Evolutionary conservation across 805 yeast genomes (phyloP).

Genomic region (Scheffersomyces spartinae): DNA sequence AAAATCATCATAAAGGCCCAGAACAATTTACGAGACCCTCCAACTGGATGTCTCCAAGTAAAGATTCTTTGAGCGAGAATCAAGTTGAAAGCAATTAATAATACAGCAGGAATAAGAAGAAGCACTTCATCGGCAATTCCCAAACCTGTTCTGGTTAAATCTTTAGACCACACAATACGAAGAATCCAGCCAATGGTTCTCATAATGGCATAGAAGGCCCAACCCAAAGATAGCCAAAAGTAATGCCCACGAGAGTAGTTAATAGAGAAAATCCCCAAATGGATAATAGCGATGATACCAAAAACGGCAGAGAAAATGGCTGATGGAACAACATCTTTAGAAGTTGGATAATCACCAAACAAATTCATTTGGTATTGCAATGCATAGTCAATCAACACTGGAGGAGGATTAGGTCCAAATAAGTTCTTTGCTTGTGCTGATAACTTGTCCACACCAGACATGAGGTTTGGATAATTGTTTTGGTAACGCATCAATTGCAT

Average conservation of each 20-base stretch:
- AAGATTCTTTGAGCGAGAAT: slow-evolving; percentile 62
- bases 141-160: slow-evolving; percentile 29
- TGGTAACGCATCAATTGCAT: slow-evolving; percentile 16
- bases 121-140: slow-evolving; percentile 53
- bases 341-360: slow-evolving; percentile 54
- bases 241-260: slow-evolving; percentile 47
- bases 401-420: slow-evolving; percentile 31
- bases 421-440: slow-evolving; percentile 18
- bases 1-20: slow-evolving; percentile 38
- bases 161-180: slow-evolving; percentile 49
- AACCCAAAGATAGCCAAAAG: slow-evolving; percentile 43
- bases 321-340: slow-evolving; percentile 46
- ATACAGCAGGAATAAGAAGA: slow-evolving; percentile 44
- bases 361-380: slow-evolving; percentile 33
- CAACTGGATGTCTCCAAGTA: slow-evolving; percentile 69
- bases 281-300: slow-evolving; percentile 34
- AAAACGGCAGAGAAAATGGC: slow-evolving; percentile 47
- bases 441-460: slow-evolving; percentile 16
- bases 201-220: slow-evolving; percentile 40
- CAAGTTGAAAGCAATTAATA: slow-evolving; percentile 47
- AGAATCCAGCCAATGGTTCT: slow-evolving; percentile 49
- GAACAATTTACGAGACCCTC: slow-evolving; percentile 43
- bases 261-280: slow-evolving; percentile 32
- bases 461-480: slow-evolving; percentile 18
- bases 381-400: slow-evolving; percentile 21